A percentile compares a stretch with the other conserved stretches of the same genome.
Conservation (phyloP, 2,329 filamentous ascomycete species). For the Lizonia empirigonia region DNA sequence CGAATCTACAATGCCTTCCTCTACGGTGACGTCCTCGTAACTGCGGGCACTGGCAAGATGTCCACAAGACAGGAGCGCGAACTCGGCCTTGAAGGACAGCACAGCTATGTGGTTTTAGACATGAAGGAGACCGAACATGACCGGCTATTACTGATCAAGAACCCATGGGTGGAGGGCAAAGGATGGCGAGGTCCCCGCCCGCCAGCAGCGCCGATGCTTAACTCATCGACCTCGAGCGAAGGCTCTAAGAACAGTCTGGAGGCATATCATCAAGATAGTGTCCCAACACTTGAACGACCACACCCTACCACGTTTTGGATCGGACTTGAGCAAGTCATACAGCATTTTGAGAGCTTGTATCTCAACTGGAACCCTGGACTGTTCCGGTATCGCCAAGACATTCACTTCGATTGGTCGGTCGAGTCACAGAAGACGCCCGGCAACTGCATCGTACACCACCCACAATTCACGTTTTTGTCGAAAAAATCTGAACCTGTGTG, state of each 20-base stretch:
- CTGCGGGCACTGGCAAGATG: constrained; percentile 86
- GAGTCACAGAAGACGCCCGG: constrained; percentile 60
- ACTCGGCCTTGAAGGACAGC: constrained; percentile 83
- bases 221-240: constrained; percentile 24
- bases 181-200: constrained; percentile 67
- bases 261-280: constrained; percentile 34
- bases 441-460: constrained; percentile 73
- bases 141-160: constrained; percentile 82
- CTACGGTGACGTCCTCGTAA: constrained; percentile 81
- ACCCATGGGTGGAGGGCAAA: constrained; percentile 88
- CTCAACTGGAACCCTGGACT: constrained; percentile 94
- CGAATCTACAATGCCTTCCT: constrained; percentile 76
- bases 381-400: constrained; percentile 81
- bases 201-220: constrained; percentile 21
- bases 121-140: constrained; percentile 69
- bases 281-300: constrained; percentile 41
- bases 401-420: constrained; percentile 87
- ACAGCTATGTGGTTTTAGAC: constrained; percentile 91
- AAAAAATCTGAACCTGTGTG: constrained; percentile 69
- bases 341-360: constrained; percentile 95
- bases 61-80: constrained; percentile 76
- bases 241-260: constrained; percentile 26
- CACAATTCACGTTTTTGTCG: constrained; percentile 63
- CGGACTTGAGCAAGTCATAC: constrained; percentile 80
- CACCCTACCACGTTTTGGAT: constrained; percentile 91